Evolutionary conservation across 441 rosid species (phyloP).

Genomic region (Populus hybrid): DNA sequence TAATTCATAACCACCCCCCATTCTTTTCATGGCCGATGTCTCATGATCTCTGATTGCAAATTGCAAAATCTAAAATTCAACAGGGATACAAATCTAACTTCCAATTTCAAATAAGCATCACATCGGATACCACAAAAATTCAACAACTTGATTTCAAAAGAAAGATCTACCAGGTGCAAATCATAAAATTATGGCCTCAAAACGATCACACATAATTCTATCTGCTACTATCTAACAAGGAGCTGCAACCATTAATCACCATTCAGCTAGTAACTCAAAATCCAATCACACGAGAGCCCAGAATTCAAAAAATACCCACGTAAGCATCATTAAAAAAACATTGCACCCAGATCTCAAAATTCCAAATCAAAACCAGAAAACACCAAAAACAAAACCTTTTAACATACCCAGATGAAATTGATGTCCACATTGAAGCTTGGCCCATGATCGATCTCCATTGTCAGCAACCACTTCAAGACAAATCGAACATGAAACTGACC

Average conservation of each 20-base stretch:
- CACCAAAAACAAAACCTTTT: background rate
- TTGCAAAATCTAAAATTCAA: background rate
- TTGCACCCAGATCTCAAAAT: conserved; percentile 42
- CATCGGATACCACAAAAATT: background rate
- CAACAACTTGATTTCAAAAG: background rate
- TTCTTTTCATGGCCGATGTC: background rate
- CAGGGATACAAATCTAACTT: background rate
- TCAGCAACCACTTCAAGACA: conserved; percentile 79
- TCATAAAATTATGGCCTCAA: background rate
- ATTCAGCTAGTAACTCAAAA: background rate
- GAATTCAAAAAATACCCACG: background rate
- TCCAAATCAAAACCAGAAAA: background rate
- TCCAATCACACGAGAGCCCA: background rate
- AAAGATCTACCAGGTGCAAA: conserved; percentile 2
- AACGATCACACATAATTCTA: background rate
- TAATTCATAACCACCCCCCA: background rate
- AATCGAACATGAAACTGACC: conserved; percentile 82
- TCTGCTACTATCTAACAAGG: background rate
- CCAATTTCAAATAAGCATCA: background rate
- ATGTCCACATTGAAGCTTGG: conserved; percentile 96
- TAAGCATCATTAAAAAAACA: conserved; percentile 9
- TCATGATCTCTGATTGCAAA: conserved; percentile 1
- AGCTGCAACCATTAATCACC: background rate
- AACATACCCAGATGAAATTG: conserved; percentile 82
- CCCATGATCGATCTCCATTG: conserved; percentile 92